Conservation (phyloP, 2,329 filamentous ascomycete genomes). For the Epicoccum nigrum region DNA sequence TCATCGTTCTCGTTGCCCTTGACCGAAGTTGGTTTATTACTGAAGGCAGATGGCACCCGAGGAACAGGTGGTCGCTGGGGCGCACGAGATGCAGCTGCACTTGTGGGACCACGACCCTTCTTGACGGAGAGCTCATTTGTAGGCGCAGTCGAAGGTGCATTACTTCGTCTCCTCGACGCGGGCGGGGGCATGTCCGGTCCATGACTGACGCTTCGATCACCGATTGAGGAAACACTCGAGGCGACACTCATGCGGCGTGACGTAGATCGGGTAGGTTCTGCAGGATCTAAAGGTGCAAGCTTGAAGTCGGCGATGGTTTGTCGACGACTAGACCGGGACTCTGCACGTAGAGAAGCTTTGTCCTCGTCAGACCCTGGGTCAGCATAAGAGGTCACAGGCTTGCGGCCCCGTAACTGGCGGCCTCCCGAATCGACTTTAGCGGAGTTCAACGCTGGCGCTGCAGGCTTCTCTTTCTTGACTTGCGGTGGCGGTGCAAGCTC, state of each 20-base stretch:
- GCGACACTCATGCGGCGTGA: slow-evolving; percentile 54
- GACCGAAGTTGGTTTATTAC: slow-evolving; percentile 25
- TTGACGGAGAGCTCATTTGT: slow-evolving; percentile 58
- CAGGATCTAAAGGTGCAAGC: slow-evolving; percentile 30
- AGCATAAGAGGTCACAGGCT: slow-evolving; percentile 58
- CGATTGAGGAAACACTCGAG: slow-evolving; percentile 51
- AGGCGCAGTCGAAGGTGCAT: slow-evolving; percentile 26
- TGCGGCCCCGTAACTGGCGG: slow-evolving; percentile 76
- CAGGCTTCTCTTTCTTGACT: slow-evolving; percentile 61
- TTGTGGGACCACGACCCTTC: slow-evolving; percentile 62
- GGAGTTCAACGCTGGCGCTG: slow-evolving; percentile 39
- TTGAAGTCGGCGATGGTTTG: slow-evolving; percentile 51
- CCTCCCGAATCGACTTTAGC: slow-evolving; percentile 53
- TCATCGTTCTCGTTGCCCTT: slow-evolving; percentile 42
- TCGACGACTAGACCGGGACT: slow-evolving; percentile 39
- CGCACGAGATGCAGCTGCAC: slow-evolving; percentile 42
- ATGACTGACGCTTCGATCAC: slow-evolving; percentile 41
- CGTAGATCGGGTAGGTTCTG: slow-evolving; percentile 26
- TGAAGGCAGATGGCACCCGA: slow-evolving; percentile 48
- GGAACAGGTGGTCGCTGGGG: slow-evolving; percentile 50
- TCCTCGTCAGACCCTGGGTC: slow-evolving; percentile 55
- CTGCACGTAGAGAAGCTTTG: slow-evolving; percentile 28
- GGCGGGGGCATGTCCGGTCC: slow-evolving; percentile 40
- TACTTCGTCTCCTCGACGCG: slow-evolving; percentile 48
- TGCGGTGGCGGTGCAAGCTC: slow-evolving; percentile 68